Percentiles rank a stretch among this genome's conserved stretches.
Conservation (phyloP, 306 rosid species). For the Coriaria nepalensis region DNA sequence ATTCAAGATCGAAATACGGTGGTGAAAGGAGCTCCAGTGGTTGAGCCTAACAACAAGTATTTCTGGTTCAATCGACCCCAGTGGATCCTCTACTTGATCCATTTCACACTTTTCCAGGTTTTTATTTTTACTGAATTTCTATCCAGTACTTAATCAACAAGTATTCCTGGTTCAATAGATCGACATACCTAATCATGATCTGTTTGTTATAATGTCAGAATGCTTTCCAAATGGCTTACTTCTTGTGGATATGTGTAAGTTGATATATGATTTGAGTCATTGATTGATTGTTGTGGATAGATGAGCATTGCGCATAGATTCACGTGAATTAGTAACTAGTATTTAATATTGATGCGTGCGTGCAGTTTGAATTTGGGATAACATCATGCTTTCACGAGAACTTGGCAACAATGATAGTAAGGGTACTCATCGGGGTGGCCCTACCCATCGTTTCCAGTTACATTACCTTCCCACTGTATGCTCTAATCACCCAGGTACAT, state of each 20-base stretch:
- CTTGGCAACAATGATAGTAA: slow-evolving; percentile 4
- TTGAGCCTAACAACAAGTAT: slow-evolving; percentile 63
- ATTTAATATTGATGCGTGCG: no score
- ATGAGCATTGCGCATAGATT: no score
- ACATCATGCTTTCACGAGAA: slow-evolving; percentile 16
- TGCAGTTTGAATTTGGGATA: slow-evolving; percentile 12
- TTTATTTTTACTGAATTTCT: neutral
- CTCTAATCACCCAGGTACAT: slow-evolving; percentile 13
- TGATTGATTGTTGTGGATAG: no score
- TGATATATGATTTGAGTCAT: no score
- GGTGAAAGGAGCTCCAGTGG: slow-evolving; percentile 66
- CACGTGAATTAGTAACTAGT: no score
- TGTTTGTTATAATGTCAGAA: neutral
- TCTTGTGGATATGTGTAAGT: slow-evolving; percentile 14
- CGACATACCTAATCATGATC: neutral
- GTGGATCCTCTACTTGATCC: slow-evolving; percentile 61
- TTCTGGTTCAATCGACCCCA: slow-evolving; percentile 76
- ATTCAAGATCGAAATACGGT: slow-evolving; percentile 69
- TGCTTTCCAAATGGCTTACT: slow-evolving; percentile 14
- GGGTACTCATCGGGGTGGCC: slow-evolving; percentile 11
- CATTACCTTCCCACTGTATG: slow-evolving; percentile 10
- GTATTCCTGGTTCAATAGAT: neutral
- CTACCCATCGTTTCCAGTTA: slow-evolving; percentile 13
- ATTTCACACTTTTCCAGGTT: slow-evolving; percentile 86
- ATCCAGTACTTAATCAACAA: neutral